Base-by-base conservation (phyloP, 78 protist genomes). In the Polysphondylium violaceum region DNA sequence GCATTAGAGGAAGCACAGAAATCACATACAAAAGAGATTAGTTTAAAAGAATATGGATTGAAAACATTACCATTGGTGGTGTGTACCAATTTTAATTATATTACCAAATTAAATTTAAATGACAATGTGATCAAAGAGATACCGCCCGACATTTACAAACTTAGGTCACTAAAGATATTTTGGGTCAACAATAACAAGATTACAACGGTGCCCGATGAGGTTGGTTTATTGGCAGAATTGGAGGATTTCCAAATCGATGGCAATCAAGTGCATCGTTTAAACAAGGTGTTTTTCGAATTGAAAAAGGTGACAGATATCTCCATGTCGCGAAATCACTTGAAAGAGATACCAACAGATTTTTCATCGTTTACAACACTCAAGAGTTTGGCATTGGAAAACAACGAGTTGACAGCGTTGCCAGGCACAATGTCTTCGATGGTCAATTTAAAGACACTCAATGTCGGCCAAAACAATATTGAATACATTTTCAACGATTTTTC, bases 191-290 rank as follows among this genome's bases (percentile, higher is more conserved):
- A 83, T 59, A 83, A 83, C 29, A 67, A 41, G 78, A n/a, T 83
- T 25, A 36, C 35, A 17, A 4, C 8, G 9, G 27, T 83, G 19
- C 73, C 68, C 0, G 90, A 69, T 43, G 90, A 83, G 25, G 33
- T 83, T 16, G 90, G 90, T n/a, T 69, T 83, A 27, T 61, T 83
- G 14, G 55, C 90, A 35, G 90, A 83, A 1, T 74, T 83, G 27
- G 90, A 83, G 27, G 90, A 83, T 40, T 83, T 83, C 35, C 90
- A 83, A 35, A 59, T 60, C 0, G 90, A 83, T 69, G 90, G 90
- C 9, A 83, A 83, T n/a, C 41, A 44, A 6, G 40, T 83, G 14
- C 4, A 6, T 11, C 35, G 27, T 27, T 43, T 83, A 31, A 41
- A 47, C 9, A 56, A 25, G 44, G 78, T 69, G 3, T 83, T 83